phyloP scores from a whole-genome alignment of 208 protist genomes.

The Crithidia thermophila region DNA sequence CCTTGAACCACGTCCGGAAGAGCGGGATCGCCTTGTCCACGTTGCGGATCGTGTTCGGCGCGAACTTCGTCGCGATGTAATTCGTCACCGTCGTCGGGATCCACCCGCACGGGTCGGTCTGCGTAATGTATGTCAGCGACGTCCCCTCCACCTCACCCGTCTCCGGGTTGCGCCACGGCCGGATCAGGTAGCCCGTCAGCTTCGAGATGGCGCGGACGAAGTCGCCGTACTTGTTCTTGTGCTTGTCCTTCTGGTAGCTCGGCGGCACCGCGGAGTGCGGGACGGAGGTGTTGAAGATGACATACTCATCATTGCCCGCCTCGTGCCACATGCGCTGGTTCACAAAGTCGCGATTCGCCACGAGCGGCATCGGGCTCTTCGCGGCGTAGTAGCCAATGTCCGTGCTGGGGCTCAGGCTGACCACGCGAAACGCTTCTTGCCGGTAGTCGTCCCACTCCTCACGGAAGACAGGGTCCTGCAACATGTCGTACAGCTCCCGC shows the following conservation, averaged over 20 bases:
- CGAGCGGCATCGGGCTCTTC: slow-evolving; percentile 69
- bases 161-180: slow-evolving; percentile 54
- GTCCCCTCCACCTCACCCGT: slow-evolving; percentile 47
- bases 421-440: slow-evolving; percentile 75
- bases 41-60: slow-evolving; percentile 69
- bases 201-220: slow-evolving; percentile 78
- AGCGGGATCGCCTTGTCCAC: slow-evolving; percentile 47
- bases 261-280: slow-evolving; percentile 57
- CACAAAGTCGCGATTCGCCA: slow-evolving; percentile 89
- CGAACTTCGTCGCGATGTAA: slow-evolving; percentile 77
- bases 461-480: slow-evolving; percentile 88
- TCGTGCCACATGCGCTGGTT: slow-evolving; percentile 90
- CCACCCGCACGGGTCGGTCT: slow-evolving; percentile 82
- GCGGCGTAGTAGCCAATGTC: slow-evolving; percentile 93
- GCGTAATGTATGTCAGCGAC: slow-evolving; percentile 85
- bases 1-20: slow-evolving; percentile 67
- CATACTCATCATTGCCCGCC: slow-evolving; percentile 66
- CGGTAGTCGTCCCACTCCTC: slow-evolving; percentile 77
- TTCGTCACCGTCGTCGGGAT: slow-evolving; percentile 84
- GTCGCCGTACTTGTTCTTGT: slow-evolving; percentile 51
- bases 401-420: slow-evolving; percentile 62
- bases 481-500: slow-evolving; percentile 71
- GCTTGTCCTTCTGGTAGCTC: slow-evolving; percentile 46
- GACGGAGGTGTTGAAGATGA: slow-evolving; percentile 93
- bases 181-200: slow-evolving; percentile 87